phyloP scores from a whole-genome alignment of 768 basidiomycete genomes.

The Boletus reticuloceps region DNA sequence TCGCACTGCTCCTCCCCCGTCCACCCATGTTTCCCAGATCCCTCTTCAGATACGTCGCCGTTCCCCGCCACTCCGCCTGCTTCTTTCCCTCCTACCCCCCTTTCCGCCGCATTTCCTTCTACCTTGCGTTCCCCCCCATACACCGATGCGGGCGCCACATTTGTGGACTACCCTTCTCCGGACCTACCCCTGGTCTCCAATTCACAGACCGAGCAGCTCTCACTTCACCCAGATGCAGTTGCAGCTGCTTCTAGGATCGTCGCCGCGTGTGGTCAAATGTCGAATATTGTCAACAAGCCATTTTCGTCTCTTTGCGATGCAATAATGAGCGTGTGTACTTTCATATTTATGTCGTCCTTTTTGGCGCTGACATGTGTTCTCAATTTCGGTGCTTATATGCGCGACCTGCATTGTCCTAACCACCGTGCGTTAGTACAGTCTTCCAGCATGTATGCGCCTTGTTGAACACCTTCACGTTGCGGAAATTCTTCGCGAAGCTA shows the following conservation, averaged over 20 bases:
- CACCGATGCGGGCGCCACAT: not conserved
- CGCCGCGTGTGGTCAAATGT: conserved; percentile 67
- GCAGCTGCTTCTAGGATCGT: conserved; percentile 63
- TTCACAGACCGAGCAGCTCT: conserved; percentile 52
- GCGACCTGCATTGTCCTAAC: not conserved
- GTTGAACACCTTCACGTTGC: conserved; percentile 69
- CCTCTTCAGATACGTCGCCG: conserved; percentile 26
- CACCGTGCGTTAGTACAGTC: conserved; percentile 51
- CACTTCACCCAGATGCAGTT: conserved; percentile 56
- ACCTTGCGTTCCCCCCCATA: not conserved
- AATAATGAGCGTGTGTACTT: conserved; percentile 56
- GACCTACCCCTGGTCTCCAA: conserved; percentile 45
- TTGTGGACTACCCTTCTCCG: conserved; percentile 54
- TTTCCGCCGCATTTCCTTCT: conserved; percentile 29
- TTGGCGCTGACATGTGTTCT: not conserved
- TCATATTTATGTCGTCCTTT: not conserved
- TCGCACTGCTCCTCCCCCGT: conserved; percentile 18
- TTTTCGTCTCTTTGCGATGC: conserved; percentile 75
- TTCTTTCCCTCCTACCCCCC: conserved; percentile 27
- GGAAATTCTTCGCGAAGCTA: conserved; percentile 68
- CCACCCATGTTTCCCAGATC: conserved; percentile 30
- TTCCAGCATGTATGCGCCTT: conserved; percentile 72
- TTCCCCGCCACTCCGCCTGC: conserved; percentile 24
- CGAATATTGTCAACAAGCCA: conserved; percentile 61
- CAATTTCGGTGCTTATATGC: conserved; percentile 14